These are phyloP conservation scores for Neckera pumila DNA, from an alignment of 225 moss, liverwort and hornwort species.

Conservation along the genomic window DNA sequence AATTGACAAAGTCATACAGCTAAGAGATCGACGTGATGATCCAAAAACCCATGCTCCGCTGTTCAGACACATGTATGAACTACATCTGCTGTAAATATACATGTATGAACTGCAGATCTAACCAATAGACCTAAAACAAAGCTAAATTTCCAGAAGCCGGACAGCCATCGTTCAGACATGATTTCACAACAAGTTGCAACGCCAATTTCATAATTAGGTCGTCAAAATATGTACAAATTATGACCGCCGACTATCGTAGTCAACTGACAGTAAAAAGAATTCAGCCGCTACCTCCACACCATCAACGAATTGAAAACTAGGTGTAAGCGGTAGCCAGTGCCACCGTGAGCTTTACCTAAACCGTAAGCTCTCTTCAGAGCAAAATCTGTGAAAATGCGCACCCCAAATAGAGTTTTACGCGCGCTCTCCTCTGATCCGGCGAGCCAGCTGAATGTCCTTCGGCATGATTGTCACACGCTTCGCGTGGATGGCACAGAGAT, in stretches of 20 bases:
- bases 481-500: slow-evolving; percentile 38
- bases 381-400: too few relatives aligned
- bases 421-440: slow-evolving; percentile 35
- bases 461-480: slow-evolving; percentile 56
- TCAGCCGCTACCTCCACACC: neutral
- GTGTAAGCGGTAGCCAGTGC: too few relatives aligned
- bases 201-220: neutral
- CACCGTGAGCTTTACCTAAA: neutral
- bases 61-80: too few relatives aligned
- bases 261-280: too few relatives aligned
- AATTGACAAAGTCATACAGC: rapidly evolving
- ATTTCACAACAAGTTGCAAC: neutral
- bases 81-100: too few relatives aligned
- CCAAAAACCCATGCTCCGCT: rapidly evolving
- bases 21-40: rapidly evolving
- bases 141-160: rapidly evolving
- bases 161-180: too few relatives aligned
- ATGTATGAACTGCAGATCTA: neutral
- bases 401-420: neutral
- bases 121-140: rapidly evolving
- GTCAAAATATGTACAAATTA: neutral
- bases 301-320: too few relatives aligned
- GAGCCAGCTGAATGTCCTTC: slow-evolving; percentile 39
- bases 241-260: too few relatives aligned
- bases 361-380: too few relatives aligned